Conservation (phyloP, 73 alveolate genomes). For the Blepharisma stoltei region DNA sequence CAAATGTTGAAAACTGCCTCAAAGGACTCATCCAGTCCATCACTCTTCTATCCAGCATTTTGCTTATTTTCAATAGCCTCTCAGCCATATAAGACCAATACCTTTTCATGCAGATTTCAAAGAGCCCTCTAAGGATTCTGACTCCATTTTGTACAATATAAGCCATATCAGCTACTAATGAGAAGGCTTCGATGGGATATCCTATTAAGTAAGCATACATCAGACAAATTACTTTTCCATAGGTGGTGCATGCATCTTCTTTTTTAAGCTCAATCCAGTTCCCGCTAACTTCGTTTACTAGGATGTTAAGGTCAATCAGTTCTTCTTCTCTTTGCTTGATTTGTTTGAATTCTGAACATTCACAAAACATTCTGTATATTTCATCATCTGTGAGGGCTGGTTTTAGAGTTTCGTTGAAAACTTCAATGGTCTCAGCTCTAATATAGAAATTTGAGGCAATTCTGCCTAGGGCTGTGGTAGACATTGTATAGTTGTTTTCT, state of each 20-base stretch:
- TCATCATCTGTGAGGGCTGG: slow-evolving; percentile 67
- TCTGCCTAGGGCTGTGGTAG: slow-evolving; percentile 99
- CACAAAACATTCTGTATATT: slow-evolving; percentile 72
- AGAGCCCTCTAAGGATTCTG: slow-evolving; percentile 95
- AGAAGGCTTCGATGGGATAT: slow-evolving; percentile 65
- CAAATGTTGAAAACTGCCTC: slow-evolving; percentile 77
- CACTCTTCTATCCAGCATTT: slow-evolving; percentile 86
- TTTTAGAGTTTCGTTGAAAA: slow-evolving; percentile 76
- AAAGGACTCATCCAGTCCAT: slow-evolving; percentile 81
- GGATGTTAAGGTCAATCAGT: slow-evolving; percentile 70
- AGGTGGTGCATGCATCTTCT: slow-evolving; percentile 58
- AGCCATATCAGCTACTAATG: slow-evolving; percentile 88
- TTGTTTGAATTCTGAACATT: slow-evolving; percentile 86
- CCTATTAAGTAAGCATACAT: slow-evolving; percentile 80
- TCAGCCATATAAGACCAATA: slow-evolving; percentile 77
- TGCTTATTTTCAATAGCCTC: slow-evolving; percentile 73
- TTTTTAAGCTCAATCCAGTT: slow-evolving; percentile 49
- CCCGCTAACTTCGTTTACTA: slow-evolving; percentile 45
- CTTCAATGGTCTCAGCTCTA: slow-evolving; percentile 85
- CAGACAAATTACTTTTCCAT: slow-evolving; percentile 87
- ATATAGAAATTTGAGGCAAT: slow-evolving; percentile 98
- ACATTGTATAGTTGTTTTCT: slow-evolving; percentile 52
- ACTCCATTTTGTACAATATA: slow-evolving; percentile 91
- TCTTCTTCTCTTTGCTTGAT: slow-evolving; percentile 93
- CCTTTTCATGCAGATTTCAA: slow-evolving; percentile 91